Conservation (phyloP, 176 grass and related monocot genomes). For the Zoysia pacifica region DNA sequence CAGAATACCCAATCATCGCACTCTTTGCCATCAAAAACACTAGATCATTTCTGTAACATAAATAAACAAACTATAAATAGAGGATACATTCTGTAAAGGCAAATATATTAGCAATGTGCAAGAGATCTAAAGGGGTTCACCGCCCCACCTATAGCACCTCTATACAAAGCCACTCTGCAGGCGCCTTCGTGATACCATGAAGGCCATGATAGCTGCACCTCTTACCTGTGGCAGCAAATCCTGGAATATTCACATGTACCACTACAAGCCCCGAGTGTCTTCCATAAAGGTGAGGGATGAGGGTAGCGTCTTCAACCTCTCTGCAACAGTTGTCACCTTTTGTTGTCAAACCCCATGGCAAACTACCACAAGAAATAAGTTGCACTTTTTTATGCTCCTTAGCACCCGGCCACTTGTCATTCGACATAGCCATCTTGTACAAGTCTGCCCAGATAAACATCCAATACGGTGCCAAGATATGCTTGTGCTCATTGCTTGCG, state of each 20-base stretch:
- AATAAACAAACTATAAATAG: conserved; percentile 37
- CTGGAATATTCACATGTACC: conserved; percentile 57
- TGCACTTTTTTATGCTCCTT: conserved; percentile 42
- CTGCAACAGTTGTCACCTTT: conserved; percentile 39
- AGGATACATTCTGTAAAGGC: conserved; percentile 31
- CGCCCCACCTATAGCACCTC: conserved; percentile 58
- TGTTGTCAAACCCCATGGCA: conserved; percentile 31
- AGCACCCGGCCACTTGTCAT: conserved; percentile 32
- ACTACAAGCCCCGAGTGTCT: conserved; percentile 39
- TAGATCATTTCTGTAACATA: conserved; percentile 37
- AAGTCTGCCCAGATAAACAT: conserved; percentile 36
- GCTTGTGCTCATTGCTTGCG: conserved; percentile 41
- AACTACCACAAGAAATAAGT: conserved; percentile 45
- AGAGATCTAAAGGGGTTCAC: conserved; percentile 45
- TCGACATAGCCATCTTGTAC: conserved; percentile 54
- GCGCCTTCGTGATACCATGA: conserved; percentile 53
- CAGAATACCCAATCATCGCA: conserved; percentile 25
- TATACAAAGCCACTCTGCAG: conserved; percentile 57
- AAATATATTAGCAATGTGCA: conserved; percentile 48
- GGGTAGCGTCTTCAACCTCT: conserved; percentile 33
- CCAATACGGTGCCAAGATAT: conserved; percentile 41
- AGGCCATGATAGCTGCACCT: conserved; percentile 26
- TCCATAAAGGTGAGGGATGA: conserved; percentile 43
- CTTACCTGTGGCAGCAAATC: conserved; percentile 35
- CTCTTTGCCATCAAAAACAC: conserved; percentile 19